phyloP scores from a whole-genome alignment of 768 basidiomycete genomes.

The Phlegmacium glaucopus region DNA sequence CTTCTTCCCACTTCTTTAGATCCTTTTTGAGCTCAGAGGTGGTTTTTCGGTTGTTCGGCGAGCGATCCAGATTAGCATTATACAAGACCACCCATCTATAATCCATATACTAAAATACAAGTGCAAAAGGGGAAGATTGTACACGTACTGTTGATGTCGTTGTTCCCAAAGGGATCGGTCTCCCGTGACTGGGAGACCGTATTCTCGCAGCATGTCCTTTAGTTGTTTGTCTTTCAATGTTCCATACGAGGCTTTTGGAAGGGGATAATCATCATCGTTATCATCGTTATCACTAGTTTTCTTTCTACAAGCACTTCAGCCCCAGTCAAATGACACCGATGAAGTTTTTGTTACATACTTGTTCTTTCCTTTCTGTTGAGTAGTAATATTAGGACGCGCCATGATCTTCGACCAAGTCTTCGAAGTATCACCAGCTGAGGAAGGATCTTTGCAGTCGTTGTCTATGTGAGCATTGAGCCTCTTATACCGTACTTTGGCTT shows the following conservation, averaged over 20 bases:
- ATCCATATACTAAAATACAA: background rate
- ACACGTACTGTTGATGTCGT: constrained; percentile 57
- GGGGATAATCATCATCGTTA: constrained; percentile 36
- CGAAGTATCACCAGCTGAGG: constrained; percentile 14
- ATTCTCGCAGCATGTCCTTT: constrained; percentile 50
- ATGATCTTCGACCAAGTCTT: constrained; percentile 46
- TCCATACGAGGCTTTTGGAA: constrained; percentile 66
- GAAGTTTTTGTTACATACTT: constrained; percentile 22
- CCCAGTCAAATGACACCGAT: constrained; percentile 6
- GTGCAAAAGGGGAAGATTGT: background rate
- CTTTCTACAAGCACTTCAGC: constrained; percentile 12
- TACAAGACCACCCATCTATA: constrained; percentile 65
- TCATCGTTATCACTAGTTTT: constrained; percentile 13
- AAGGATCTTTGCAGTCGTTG: constrained; percentile 44
- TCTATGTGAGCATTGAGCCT: constrained; percentile 69
- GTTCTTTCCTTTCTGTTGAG: constrained; percentile 28
- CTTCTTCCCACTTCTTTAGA: constrained; percentile 57
- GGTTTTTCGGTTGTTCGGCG: constrained; percentile 39
- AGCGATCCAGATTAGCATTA: constrained; percentile 70
- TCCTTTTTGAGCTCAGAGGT: constrained; percentile 46
- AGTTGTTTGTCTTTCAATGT: constrained; percentile 60
- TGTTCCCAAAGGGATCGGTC: constrained; percentile 48
- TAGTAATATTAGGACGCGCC: constrained; percentile 38
- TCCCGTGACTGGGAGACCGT: constrained; percentile 48
- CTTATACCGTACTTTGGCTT: constrained; percentile 37